Evolutionary conservation across 176 grass and related monocot genomes (phyloP).

Genomic region (Aegilops sharonensis): DNA sequence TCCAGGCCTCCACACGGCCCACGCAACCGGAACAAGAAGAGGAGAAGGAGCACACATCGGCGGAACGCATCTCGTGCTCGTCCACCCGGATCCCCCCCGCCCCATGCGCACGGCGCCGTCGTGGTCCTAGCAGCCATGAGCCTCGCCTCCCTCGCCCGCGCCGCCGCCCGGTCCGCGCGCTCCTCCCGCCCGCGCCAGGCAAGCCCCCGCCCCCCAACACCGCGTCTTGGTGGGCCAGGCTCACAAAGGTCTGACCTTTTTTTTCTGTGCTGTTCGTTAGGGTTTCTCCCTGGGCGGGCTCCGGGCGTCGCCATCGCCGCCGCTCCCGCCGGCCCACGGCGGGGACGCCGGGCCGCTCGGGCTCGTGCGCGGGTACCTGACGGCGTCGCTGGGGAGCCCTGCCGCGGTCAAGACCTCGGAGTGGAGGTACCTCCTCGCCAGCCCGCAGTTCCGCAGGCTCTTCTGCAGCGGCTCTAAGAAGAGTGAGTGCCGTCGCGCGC

Average conservation of each 20-base stretch:
- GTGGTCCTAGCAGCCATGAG: slow-evolving; percentile 40
- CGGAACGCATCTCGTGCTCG: not conserved
- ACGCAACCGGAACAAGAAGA: not conserved
- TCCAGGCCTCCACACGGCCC: not conserved
- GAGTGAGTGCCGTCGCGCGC: slow-evolving; percentile 40
- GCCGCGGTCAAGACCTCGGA: slow-evolving; percentile 39
- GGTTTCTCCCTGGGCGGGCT: slow-evolving; percentile 46
- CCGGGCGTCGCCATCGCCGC: slow-evolving; percentile 22
- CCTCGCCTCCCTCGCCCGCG: slow-evolving; percentile 67
- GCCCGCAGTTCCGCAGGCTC: slow-evolving; percentile 66
- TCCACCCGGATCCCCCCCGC: slow-evolving; percentile 25
- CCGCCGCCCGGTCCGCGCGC: slow-evolving; percentile 61
- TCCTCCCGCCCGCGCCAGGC: slow-evolving; percentile 50
- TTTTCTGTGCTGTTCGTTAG: slow-evolving; percentile 30
- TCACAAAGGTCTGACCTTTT: slow-evolving; percentile 17
- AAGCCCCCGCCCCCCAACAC: not conserved
- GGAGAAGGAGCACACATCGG: not conserved
- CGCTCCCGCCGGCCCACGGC: slow-evolving; percentile 25
- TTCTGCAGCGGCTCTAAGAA: slow-evolving; percentile 81
- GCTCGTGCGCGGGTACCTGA: slow-evolving; percentile 63
- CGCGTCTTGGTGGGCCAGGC: not conserved
- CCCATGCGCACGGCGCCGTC: slow-evolving; percentile 27
- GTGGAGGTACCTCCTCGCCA: slow-evolving; percentile 73
- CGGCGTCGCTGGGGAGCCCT: slow-evolving; percentile 39
- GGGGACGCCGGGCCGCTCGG: slow-evolving; percentile 31